Percentiles rank a stretch among this genome's conserved stretches.
phyloP scores from a whole-genome alignment of 441 rosid genomes.

The Gossypium schwendimanii region DNA sequence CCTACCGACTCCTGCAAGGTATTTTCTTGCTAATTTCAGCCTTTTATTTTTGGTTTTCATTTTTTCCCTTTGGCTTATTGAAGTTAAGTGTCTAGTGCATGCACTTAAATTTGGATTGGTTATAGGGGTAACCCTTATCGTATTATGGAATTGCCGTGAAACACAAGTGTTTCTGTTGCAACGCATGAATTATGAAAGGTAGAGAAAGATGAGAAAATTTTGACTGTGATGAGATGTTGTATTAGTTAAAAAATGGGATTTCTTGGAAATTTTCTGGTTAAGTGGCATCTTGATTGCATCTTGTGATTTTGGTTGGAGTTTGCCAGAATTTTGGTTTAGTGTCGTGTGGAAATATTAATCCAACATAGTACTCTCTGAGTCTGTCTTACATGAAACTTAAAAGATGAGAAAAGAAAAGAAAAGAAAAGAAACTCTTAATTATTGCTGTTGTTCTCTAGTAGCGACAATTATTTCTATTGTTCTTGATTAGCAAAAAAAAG shows the following conservation, averaged over 20 bases:
- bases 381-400: background rate
- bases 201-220: background rate
- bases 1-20: conserved; percentile 77
- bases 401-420: background rate
- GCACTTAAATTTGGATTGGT: background rate
- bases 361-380: background rate
- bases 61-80: background rate
- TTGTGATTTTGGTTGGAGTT: conserved; percentile 2
- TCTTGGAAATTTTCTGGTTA: background rate
- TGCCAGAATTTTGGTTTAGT: background rate
- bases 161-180: background rate
- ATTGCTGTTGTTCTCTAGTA: background rate
- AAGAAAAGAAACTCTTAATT: background rate
- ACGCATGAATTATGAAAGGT: background rate
- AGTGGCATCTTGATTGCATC: background rate
- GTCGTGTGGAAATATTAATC: background rate
- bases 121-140: background rate
- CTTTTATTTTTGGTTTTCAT: background rate
- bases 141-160: background rate
- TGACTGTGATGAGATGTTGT: background rate
- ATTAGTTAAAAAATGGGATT: background rate
- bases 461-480: background rate
- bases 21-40: conserved; percentile 21
- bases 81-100: background rate
- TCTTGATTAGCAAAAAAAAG: background rate